Evolutionary conservation across 805 yeast species (phyloP).

Genomic region (Torulaspora gathmanii): DNA sequence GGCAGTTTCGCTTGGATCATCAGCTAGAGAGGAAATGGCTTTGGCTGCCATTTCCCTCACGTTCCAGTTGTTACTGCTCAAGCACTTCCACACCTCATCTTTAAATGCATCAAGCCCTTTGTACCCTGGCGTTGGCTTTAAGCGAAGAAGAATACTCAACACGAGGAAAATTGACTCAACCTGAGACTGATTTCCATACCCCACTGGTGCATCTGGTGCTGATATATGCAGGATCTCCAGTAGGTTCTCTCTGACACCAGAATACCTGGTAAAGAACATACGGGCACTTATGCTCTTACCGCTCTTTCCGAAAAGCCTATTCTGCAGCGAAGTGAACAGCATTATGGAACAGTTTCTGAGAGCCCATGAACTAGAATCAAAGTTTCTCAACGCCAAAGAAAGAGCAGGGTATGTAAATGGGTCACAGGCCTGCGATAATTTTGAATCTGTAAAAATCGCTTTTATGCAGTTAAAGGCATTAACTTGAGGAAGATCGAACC

Average conservation of each 20-base stretch:
- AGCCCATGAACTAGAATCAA: slow-evolving; percentile 73
- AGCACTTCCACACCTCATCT: slow-evolving; percentile 43
- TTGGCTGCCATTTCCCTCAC: slow-evolving; percentile 83
- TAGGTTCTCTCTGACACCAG: slow-evolving; percentile 48
- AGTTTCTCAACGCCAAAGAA: slow-evolving; percentile 54
- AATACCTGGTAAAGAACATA: slow-evolving; percentile 64
- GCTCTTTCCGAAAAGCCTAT: slow-evolving; percentile 65
- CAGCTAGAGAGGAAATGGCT: slow-evolving; percentile 52
- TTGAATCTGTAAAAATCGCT: slow-evolving; percentile 67
- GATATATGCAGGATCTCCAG: slow-evolving; percentile 40
- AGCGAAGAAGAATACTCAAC: slow-evolving; percentile 61
- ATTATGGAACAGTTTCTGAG: slow-evolving; percentile 88
- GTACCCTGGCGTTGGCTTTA: slow-evolving; percentile 57
- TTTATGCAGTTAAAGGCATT: slow-evolving; percentile 87
- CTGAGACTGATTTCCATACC: slow-evolving; percentile 22
- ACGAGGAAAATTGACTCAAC: slow-evolving; percentile 71
- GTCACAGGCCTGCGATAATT: slow-evolving; percentile 50
- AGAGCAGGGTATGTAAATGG: slow-evolving; percentile 54
- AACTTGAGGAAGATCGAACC: slow-evolving; percentile 80
- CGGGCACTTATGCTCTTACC: slow-evolving; percentile 49
- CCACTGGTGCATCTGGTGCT: slow-evolving; percentile 8
- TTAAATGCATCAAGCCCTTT: slow-evolving; percentile 51
- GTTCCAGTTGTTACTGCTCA: slow-evolving; percentile 65
- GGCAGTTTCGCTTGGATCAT: slow-evolving; percentile 33
- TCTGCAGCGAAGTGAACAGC: slow-evolving; percentile 83